These are phyloP conservation scores for Diaporthe australafricana DNA, from an alignment of 2,329 filamentous ascomycete genomes.

Conservation along the genomic window DNA sequence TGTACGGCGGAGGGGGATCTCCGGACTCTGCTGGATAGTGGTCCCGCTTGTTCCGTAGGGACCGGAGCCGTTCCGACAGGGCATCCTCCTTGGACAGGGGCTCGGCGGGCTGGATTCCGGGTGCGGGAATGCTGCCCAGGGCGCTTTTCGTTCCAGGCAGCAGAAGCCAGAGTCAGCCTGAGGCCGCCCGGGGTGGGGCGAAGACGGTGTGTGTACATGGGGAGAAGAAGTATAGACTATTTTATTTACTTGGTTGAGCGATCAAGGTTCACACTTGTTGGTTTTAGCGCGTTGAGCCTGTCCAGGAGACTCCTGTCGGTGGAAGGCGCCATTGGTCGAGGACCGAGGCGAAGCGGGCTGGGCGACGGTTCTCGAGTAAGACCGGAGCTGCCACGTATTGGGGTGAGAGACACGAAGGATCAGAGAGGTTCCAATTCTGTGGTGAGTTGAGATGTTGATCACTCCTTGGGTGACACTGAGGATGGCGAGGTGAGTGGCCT, in stretches of 20 bases:
- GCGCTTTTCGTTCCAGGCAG: constrained; percentile 36
- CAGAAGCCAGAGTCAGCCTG: constrained; percentile 26
- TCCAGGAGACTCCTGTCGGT: constrained; percentile 62
- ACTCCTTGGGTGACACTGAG: background rate
- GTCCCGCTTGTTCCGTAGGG: constrained; percentile 56
- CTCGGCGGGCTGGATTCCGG: constrained; percentile 55
- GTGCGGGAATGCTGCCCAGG: constrained; percentile 45
- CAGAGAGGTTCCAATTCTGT: background rate
- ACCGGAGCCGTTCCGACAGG: constrained; percentile 63
- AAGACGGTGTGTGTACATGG: background rate
- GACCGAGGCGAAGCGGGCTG: background rate
- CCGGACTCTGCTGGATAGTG: background rate
- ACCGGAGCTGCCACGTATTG: background rate
- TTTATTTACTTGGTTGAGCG: constrained; percentile 54
- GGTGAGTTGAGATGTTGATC: background rate
- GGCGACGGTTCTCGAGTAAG: background rate
- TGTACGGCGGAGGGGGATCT: constrained; percentile 29
- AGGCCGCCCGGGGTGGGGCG: background rate
- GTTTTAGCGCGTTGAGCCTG: constrained; percentile 65
- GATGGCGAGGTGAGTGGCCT: background rate
- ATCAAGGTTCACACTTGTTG: constrained; percentile 50
- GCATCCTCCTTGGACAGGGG: constrained; percentile 61
- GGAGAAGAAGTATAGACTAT: constrained; percentile 11
- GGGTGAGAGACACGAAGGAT: constrained; percentile 1
- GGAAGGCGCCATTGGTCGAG: constrained; percentile 31